Evolutionary conservation across 2,329 filamentous ascomycete species (phyloP).

Genomic region (Aplosporella prunicola): DNA sequence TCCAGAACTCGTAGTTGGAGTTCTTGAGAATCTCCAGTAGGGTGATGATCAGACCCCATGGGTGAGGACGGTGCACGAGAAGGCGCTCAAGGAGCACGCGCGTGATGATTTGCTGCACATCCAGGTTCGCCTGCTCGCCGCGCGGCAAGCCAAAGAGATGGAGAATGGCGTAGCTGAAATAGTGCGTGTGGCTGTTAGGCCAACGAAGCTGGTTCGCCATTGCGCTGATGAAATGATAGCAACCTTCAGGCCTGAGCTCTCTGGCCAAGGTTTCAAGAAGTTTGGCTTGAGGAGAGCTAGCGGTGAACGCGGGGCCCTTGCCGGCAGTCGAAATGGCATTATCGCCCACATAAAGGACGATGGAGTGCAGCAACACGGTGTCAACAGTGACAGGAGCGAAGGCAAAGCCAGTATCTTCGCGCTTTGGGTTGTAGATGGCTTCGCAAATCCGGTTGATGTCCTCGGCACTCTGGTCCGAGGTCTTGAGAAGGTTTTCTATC

Average conservation of each 20-base stretch:
- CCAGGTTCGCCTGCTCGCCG: conserved; percentile 56
- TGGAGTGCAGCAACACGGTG: conserved; percentile 62
- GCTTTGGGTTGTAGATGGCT: conserved; percentile 53
- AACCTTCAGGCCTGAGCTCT: conserved; percentile 63
- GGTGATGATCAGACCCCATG: conserved; percentile 87
- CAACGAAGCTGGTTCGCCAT: conserved; percentile 89
- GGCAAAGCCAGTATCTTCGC: conserved; percentile 54
- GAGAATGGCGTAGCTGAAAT: conserved; percentile 78
- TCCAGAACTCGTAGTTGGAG: conserved; percentile 83
- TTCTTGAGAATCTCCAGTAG: conserved; percentile 87
- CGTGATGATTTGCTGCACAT: conserved; percentile 85
- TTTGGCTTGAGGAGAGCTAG: conserved; percentile 57
- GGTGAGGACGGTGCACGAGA: conserved; percentile 82
- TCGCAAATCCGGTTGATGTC: conserved; percentile 68
- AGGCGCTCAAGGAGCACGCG: conserved; percentile 81
- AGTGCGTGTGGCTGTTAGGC: conserved; percentile 82
- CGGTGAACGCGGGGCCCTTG: conserved; percentile 55
- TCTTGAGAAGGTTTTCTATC: conserved; percentile 44
- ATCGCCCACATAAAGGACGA: conserved; percentile 74
- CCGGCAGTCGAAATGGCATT: conserved; percentile 54
- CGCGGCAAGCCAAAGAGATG: conserved; percentile 63
- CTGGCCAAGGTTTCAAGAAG: conserved; percentile 68
- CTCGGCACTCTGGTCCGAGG: conserved; percentile 55
- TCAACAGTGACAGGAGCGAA: conserved; percentile 61
- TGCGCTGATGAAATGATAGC: conserved; percentile 74